Evolutionary conservation across 148 eudicot genomes (phyloP), one percentile per base, ranked within the genome.

Genomic region (Camellia granthamiana): DNA sequence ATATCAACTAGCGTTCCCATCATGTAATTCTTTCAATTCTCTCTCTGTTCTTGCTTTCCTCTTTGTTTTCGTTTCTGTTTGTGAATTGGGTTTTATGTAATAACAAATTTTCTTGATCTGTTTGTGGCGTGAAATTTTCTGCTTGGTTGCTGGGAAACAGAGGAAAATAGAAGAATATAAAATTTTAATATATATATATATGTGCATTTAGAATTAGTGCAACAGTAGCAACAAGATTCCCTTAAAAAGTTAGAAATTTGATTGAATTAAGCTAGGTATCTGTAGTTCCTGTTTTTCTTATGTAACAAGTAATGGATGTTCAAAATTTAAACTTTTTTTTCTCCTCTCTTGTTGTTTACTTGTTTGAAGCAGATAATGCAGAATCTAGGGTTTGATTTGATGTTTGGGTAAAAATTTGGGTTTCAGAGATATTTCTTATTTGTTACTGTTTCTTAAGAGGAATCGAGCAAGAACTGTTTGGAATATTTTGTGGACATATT

Each of bases 1-100:
- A 94, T 94, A 88, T 94, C 98, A 9, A 90, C 95, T 5, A 88
- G 91, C 69, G 91, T 94, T 1, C 93, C 97, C 41, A 86, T 82
- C 61, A 91, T 94, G 98, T 94, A 69, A 49, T 7, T 49, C 52
- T 7, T 49, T 49, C 5, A 49, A 11, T 56, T 69, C 43, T 54
- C 14, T 46, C 56, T 49, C 43, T 3, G 16, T 71, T 49, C 14
- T 7, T 72, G 14, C 13, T 1, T 56, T 56, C 21, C 10, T 21
- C 43, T 77, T 14, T 54, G 7, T 30, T 18, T n/a, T 77, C n/a
- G 38, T 30, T 30, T 30, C 38, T 30, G 38, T 30, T 5, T 77
- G 23, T 54, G 52, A 30, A 9, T n/a, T 62, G 12, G 4, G 13
- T 3, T 30, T 65, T 47, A 16, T 0, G 43, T 43, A n/a, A 6